phyloP scores from a whole-genome alignment of 148 eudicot species.

The Salicornia ramosissima region DNA sequence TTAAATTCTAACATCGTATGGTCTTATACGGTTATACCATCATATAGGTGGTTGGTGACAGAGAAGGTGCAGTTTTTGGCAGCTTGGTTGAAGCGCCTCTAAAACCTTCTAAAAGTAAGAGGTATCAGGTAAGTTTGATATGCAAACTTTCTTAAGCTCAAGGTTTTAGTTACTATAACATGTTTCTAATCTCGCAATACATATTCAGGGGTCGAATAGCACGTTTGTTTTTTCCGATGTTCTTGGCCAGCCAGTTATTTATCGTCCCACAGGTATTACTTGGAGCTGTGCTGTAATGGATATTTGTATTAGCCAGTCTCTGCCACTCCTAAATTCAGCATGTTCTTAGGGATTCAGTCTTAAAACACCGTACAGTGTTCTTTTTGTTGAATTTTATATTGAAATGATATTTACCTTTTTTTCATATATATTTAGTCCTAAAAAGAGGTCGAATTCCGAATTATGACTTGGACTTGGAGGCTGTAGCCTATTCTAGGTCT shows the following conservation, averaged over 20 bases:
- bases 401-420: too few species aligned
- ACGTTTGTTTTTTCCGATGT: conserved; percentile 76
- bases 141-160: neutral
- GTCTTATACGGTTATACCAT: neutral
- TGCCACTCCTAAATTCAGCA: neutral
- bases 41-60: conserved; percentile 97
- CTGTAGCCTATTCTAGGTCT: too few species aligned
- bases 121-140: conserved; percentile 63
- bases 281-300: neutral
- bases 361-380: neutral
- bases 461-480: neutral
- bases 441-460: neutral
- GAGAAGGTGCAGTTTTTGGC: conserved; percentile 85
- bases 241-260: conserved; percentile 58
- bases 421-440: neutral
- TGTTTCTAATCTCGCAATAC: conserved; percentile 13
- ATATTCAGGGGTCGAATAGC: conserved; percentile 64
- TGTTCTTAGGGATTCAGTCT: neutral
- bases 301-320: neutral
- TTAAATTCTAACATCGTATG: neutral
- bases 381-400: neutral
- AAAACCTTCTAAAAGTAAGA: conserved; percentile 50
- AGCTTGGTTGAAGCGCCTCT: conserved; percentile 91
- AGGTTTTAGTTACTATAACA: conserved; percentile 8
- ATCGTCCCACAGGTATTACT: conserved; percentile 71